Conservation (phyloP, 2,329 filamentous ascomycete species). For the Colletotrichum sp. region DNA sequence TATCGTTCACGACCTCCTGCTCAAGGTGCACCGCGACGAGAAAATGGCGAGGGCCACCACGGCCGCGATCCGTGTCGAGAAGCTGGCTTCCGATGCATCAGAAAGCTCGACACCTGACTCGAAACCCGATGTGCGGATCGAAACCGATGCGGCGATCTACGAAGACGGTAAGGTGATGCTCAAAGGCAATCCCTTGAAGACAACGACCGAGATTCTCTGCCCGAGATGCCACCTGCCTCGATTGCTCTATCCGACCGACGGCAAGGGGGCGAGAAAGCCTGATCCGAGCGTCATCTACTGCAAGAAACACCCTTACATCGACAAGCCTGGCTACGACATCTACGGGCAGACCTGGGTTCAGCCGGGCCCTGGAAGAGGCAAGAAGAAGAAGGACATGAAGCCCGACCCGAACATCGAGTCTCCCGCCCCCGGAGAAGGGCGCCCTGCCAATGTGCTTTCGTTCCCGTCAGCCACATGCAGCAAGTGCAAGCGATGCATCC, state of each 20-base stretch:
- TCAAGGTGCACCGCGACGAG: conserved; percentile 79
- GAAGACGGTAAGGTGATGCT: conserved; percentile 72
- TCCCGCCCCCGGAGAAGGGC: conserved; percentile 52
- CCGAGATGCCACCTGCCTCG: conserved; percentile 77
- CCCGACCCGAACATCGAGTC: conserved; percentile 55
- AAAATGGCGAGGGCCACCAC: conserved; percentile 74
- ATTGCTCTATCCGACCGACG: conserved; percentile 74
- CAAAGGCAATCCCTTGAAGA: conserved; percentile 75
- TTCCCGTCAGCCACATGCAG: conserved; percentile 71
- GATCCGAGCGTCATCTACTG: conserved; percentile 76
- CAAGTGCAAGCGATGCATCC: conserved; percentile 70
- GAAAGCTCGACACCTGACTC: conserved; percentile 59
- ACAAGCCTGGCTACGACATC: conserved; percentile 78
- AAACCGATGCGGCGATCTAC: conserved; percentile 73
- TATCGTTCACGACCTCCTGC: conserved; percentile 75
- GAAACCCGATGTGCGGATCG: conserved; percentile 61
- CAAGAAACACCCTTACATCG: conserved; percentile 79
- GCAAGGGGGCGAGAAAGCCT: conserved; percentile 68
- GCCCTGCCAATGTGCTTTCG: conserved; percentile 65
- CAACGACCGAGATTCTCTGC: conserved; percentile 74
- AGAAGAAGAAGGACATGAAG: conserved; percentile 81
- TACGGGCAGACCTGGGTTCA: conserved; percentile 84
- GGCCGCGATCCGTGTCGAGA: conserved; percentile 68
- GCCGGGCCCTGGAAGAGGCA: conserved; percentile 72
- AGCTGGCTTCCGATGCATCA: conserved; percentile 61